Percentiles rank a stretch among this genome's conserved stretches.
These are phyloP conservation scores for Plasmodium falciparum DNA, from an alignment of 169 alveolate species.

Conservation along the genomic window DNA sequence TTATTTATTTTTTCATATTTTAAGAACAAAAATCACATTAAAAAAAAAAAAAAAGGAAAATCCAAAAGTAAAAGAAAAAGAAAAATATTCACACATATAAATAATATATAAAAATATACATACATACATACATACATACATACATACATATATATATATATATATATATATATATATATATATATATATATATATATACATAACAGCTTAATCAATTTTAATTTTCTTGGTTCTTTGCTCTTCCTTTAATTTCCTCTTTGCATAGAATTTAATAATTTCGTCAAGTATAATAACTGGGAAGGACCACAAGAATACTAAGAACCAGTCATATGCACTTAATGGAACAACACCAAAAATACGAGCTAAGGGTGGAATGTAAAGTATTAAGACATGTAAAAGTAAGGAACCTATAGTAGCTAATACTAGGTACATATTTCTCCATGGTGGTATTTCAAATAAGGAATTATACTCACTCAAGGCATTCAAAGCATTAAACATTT, in stretches of 20 bases:
- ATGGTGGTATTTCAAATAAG: conserved; percentile 96
- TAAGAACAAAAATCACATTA: conserved; percentile 23
- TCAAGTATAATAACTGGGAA: conserved; percentile 98
- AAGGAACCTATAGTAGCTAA: conserved; percentile 94
- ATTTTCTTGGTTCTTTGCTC: conserved; percentile 12
- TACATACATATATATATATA: not conserved
- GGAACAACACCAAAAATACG: conserved; percentile 94
- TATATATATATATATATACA: not conserved
- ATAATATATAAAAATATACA: too few species aligned
- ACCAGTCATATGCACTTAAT: conserved; percentile 94
- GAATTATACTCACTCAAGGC: conserved; percentile 99
- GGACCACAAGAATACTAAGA: conserved; percentile 95
- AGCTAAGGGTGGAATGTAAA: conserved; percentile 95
- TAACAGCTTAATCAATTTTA: conserved; percentile 9
- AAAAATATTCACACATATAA: not conserved
- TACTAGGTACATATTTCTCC: conserved; percentile 95
- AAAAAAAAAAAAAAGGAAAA: not conserved
- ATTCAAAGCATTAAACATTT: conserved; percentile 98
- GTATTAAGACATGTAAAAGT: conserved; percentile 93
- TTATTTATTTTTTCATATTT: not conserved
- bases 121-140: not conserved
- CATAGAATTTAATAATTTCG: conserved; percentile 95
- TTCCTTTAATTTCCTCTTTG: conserved; percentile 81
- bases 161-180: not conserved
- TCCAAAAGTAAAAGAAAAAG: not conserved